phyloP scores from a whole-genome alignment of 148 eudicot genomes.

The Gaultheria prostrata region DNA sequence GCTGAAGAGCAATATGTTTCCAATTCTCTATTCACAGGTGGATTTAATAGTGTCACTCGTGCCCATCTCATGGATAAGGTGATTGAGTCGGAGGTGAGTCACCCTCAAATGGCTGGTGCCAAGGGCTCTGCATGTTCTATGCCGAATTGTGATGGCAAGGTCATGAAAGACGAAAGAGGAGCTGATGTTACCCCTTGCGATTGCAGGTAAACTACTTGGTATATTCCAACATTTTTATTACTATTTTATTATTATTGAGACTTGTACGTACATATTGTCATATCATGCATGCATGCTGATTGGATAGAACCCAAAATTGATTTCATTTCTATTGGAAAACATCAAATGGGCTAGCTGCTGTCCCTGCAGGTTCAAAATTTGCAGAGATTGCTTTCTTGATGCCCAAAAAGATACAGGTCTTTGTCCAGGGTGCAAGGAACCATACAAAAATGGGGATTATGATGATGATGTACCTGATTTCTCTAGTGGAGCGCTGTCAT shows the following conservation, averaged over 20 bases:
- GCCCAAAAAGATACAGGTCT: conserved; percentile 64
- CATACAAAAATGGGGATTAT: conserved; percentile 52
- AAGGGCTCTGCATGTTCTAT: conserved; percentile 63
- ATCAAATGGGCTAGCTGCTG: not conserved
- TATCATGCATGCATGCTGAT: not conserved
- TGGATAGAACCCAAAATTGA: not conserved
- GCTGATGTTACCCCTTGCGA: conserved; percentile 65
- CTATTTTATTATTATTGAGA: not conserved
- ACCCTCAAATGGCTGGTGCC: conserved; percentile 56
- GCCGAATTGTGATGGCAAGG: conserved; percentile 76
- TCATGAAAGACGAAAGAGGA: conserved; percentile 74
- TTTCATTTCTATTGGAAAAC: not conserved
- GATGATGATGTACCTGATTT: conserved; percentile 50
- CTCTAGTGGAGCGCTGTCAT: conserved; percentile 48
- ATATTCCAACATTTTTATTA: not conserved
- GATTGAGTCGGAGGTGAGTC: conserved; percentile 56
- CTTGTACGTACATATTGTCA: not conserved
- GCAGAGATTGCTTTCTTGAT: conserved; percentile 71
- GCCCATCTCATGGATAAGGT: conserved; percentile 88
- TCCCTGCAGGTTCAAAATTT: conserved; percentile 65
- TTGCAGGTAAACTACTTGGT: conserved; percentile 53
- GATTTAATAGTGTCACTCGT: conserved; percentile 80
- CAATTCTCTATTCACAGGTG: conserved; percentile 74
- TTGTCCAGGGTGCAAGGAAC: conserved; percentile 91
- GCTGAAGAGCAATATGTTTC: conserved; percentile 89